Percentiles rank a stretch among this genome's conserved stretches.
Conservation (phyloP, 495 filamentous ascomycete genomes). For the Sphaerosporella brunnea region DNA sequence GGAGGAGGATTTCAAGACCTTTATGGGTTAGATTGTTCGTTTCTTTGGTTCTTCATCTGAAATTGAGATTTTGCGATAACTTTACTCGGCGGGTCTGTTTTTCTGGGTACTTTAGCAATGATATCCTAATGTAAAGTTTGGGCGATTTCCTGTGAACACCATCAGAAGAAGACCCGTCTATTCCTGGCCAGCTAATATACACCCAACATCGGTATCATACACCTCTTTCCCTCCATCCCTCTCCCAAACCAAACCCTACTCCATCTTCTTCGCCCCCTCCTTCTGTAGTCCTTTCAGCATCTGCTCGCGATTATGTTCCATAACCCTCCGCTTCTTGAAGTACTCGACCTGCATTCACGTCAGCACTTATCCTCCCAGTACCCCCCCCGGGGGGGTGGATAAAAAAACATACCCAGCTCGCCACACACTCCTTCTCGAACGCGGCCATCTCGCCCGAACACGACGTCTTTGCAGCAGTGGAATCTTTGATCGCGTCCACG, state of each 20-base stretch:
- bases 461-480: constrained; percentile 9
- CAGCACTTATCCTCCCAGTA: constrained; percentile 1
- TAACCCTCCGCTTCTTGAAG: constrained; percentile 88
- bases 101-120: too few relatives aligned
- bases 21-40: too few relatives aligned
- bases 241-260: too few relatives aligned
- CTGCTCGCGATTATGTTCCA: constrained; percentile 69
- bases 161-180: too few relatives aligned
- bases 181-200: too few relatives aligned
- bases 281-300: constrained; percentile 60
- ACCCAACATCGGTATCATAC: too few relatives aligned
- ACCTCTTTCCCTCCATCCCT: too few relatives aligned
- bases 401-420: constrained; percentile 64
- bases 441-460: constrained; percentile 34
- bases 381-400: constrained; percentile 18
- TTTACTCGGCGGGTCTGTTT: too few relatives aligned
- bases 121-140: too few relatives aligned
- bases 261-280: constrained; percentile 54
- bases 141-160: too few relatives aligned
- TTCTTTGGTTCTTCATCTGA: too few relatives aligned
- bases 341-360: constrained; percentile 56
- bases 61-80: too few relatives aligned
- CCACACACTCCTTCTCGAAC: constrained; percentile 43
- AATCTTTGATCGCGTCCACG: constrained; percentile 63
- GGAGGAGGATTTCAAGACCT: neutral